Conservation (phyloP, 352 stramenopile species). For the Phytopythium ostracodes region DNA sequence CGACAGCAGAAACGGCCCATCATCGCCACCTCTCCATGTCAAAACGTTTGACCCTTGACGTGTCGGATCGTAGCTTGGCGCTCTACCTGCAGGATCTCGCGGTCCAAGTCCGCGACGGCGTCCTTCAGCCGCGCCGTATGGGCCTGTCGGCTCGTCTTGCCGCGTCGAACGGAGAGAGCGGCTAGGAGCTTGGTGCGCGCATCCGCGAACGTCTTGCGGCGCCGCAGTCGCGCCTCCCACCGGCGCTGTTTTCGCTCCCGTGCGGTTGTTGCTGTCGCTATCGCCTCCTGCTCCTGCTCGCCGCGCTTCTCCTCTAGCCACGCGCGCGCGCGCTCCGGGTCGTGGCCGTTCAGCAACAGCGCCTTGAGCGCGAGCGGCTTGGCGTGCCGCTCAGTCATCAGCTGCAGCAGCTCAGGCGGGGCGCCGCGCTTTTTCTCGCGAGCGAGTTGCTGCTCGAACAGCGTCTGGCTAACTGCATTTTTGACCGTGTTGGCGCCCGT, state of each 20-base stretch:
- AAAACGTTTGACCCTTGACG: neutral
- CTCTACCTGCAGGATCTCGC: constrained; percentile 27
- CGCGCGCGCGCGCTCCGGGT: constrained; percentile 22
- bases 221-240: constrained; percentile 14
- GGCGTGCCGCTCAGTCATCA: constrained; percentile 30
- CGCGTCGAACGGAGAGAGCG: constrained; percentile 12
- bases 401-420: constrained; percentile 25
- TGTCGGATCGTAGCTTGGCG: constrained; percentile 2
- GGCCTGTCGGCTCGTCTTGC: constrained; percentile 21
- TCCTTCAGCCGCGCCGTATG: constrained; percentile 25
- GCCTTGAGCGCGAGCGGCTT: constrained; percentile 37
- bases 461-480: constrained; percentile 14
- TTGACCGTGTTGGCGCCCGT: constrained; percentile 14
- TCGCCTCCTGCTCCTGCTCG: constrained; percentile 18
- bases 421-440: constrained; percentile 27
- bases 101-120: constrained; percentile 34
- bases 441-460: constrained; percentile 22
- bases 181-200: neutral
- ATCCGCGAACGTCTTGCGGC: constrained; percentile 15
- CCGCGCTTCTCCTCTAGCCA: constrained; percentile 26
- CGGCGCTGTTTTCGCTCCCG: constrained; percentile 10
- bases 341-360: constrained; percentile 25
- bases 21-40: too few relatives aligned
- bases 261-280: neutral
- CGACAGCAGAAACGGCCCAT: too few relatives aligned